Conservation (phyloP, 306 rosid genomes). For the Lathyrus sativus region DNA sequence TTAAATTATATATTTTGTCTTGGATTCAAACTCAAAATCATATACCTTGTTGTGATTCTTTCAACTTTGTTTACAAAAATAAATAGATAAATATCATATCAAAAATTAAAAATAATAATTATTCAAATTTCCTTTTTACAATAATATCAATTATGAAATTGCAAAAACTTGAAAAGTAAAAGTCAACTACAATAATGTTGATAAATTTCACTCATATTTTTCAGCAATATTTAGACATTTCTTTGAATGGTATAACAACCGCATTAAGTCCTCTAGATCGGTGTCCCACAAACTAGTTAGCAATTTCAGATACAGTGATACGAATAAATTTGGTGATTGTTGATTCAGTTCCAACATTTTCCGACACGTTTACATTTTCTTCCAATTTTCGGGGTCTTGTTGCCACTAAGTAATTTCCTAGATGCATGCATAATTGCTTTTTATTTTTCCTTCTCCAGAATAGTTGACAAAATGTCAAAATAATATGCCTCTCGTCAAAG, state of each 20-base stretch:
- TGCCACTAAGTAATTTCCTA: constrained; percentile 10
- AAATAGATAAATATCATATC: too few species aligned
- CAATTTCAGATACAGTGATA: constrained; percentile 13
- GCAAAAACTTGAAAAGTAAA: neutral
- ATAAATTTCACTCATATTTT: constrained; percentile 19
- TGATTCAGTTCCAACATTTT: constrained; percentile 36
- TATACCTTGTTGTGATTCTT: too few species aligned
- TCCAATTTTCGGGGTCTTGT: constrained; percentile 6
- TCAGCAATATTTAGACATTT: constrained; percentile 44
- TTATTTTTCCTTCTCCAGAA: neutral
- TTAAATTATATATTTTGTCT: too few species aligned
- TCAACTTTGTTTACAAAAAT: too few species aligned
- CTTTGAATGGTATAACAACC: constrained; percentile 10
- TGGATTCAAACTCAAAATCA: too few species aligned
- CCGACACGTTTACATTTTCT: constrained; percentile 32
- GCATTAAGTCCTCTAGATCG: constrained; percentile 27
- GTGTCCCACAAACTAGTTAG: constrained; percentile 12
- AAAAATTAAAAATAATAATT: too few species aligned
- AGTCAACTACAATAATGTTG: constrained; percentile 35
- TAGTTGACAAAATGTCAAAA: constrained; percentile 1
- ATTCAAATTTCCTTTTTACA: too few species aligned
- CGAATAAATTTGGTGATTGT: neutral
- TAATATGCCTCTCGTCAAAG: neutral
- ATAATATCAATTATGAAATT: too few species aligned
- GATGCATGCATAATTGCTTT: neutral